Base-by-base conservation (phyloP, 257 asterid species). In the Scutellaria barbata region DNA sequence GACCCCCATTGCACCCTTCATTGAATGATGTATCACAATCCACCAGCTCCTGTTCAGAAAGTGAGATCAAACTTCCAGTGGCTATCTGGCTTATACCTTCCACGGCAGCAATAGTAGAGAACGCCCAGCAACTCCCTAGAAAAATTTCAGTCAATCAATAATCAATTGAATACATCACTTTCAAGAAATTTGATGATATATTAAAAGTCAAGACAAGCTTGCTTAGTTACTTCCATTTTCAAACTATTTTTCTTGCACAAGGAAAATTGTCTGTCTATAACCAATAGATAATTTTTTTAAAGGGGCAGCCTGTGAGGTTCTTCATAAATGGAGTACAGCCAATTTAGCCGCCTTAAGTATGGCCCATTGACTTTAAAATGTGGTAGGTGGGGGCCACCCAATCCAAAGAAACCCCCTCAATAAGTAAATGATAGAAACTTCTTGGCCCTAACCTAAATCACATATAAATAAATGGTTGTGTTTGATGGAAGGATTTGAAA, bases 121-220 rank as follows among this genome's bases (percentile, higher is more conserved):
- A 87, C 2, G 92, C 92, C 92, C 92, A 87, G 71, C 92, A 87
- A 77, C 92, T 87, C 79, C 92, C 92, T 87, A 54, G 37, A 56
- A 76, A 17, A 14, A 5, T 52, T 43, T 25, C 16, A 67, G 37
- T 6, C 41, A 12, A 41, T 57, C 16, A 8, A 37, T 30, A 30
- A 30, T 30, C 35, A 30, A 30, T 30, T 30, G 35, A 30, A 30
- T 14, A 61, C 17, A 42, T 42, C 56, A 59, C 66, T 33, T 13
- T 61, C 48, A 55, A 67, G 37, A 60, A 72, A 30, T 12, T 17
- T 41, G 33, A 42, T 41, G 18, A 41, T 62, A 5, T 25, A 5
- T 53, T n/a, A 4, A 10, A 10, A 33, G 30, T 7, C 48, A 17
- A 45, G 18, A 68, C 12, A 14, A 41, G 50, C 8, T 39, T 47